phyloP scores from a whole-genome alignment of 2,329 filamentous ascomycete genomes.

The Stachybotrys echinatus region DNA sequence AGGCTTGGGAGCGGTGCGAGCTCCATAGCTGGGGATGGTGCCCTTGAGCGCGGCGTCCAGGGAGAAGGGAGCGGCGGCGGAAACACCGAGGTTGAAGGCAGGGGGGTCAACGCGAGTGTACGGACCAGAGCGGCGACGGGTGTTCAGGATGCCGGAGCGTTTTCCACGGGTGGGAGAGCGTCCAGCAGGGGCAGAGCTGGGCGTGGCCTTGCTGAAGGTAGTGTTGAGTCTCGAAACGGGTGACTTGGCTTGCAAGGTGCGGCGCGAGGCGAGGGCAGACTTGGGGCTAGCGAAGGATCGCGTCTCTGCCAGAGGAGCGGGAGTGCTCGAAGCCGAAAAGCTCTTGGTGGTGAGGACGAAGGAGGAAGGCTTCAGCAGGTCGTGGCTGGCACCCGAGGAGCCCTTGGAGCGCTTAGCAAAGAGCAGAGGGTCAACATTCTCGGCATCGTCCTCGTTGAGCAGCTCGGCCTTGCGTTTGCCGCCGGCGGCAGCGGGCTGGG shows the following conservation, averaged over 20 bases:
- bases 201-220: conserved; percentile 40
- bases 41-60: conserved; percentile 79
- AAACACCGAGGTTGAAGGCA: conserved; percentile 39
- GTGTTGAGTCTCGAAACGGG: conserved; percentile 42
- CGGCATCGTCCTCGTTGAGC: conserved; percentile 46
- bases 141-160: conserved; percentile 62
- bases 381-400: conserved; percentile 32
- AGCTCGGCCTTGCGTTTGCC: conserved; percentile 56
- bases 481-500: conserved; percentile 23
- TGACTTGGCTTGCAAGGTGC: conserved; percentile 48
- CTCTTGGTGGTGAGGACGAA: conserved; percentile 40
- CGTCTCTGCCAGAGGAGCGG: conserved; percentile 15
- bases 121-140: conserved; percentile 60
- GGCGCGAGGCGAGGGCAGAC: conserved; percentile 27
- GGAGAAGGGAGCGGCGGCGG: conserved; percentile 64
- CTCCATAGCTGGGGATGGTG: conserved; percentile 59
- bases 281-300: conserved; percentile 26
- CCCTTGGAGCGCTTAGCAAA: conserved; percentile 57
- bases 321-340: conserved; percentile 22
- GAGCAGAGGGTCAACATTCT: conserved; percentile 56
- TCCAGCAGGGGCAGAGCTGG: conserved; percentile 66
- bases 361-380: conserved; percentile 39
- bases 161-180: conserved; percentile 73
- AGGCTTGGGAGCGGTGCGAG: conserved; percentile 30
- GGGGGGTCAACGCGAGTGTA: conserved; percentile 70